Percentiles rank a stretch among this genome's conserved stretches.
Conservation (phyloP, 192 early-diverging fungal species). For the Linnemannia schmuckeri region DNA sequence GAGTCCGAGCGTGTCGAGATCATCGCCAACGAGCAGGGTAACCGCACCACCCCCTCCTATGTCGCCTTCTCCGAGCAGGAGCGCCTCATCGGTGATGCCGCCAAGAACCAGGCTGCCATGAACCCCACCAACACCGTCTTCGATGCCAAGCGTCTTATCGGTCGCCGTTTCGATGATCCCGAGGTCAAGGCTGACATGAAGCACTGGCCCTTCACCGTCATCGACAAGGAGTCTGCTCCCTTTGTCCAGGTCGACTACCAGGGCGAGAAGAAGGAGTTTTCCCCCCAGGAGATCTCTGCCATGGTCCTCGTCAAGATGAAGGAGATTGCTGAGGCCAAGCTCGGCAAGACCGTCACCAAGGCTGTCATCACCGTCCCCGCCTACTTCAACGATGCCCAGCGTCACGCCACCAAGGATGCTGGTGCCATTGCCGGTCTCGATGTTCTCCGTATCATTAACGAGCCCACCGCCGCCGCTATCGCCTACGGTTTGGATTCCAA, state of each 20-base stretch:
- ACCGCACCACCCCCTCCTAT: slow-evolving; percentile 90
- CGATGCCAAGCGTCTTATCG: slow-evolving; percentile 91
- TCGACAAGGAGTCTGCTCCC: slow-evolving; percentile 77
- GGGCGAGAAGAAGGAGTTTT: slow-evolving; percentile 85
- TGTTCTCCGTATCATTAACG: slow-evolving; percentile 92
- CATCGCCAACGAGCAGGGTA: slow-evolving; percentile 92
- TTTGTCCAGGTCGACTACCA: slow-evolving; percentile 87
- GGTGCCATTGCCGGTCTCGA: slow-evolving; percentile 88
- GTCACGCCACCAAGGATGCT: slow-evolving; percentile 93
- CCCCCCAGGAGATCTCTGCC: slow-evolving; percentile 94
- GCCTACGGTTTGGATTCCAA: slow-evolving; percentile 88
- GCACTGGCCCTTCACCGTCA: slow-evolving; percentile 89
- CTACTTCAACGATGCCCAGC: slow-evolving; percentile 94
- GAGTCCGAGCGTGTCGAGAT: slow-evolving; percentile 67
- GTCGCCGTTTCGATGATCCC: slow-evolving; percentile 87
- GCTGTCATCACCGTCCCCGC: slow-evolving; percentile 97
- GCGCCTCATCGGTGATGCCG: slow-evolving; percentile 89
- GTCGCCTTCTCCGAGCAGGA: slow-evolving; percentile 86
- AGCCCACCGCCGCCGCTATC: slow-evolving; percentile 90
- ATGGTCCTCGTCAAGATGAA: slow-evolving; percentile 96
- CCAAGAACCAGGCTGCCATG: slow-evolving; percentile 92
- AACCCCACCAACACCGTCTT: slow-evolving; percentile 93
- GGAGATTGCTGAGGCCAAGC: slow-evolving; percentile 83
- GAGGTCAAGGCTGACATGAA: slow-evolving; percentile 85
- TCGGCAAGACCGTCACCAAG: slow-evolving; percentile 86